Percentiles rank a stretch among this genome's conserved stretches.
These are phyloP conservation scores for Solioccasus polychromus DNA, from an alignment of 768 basidiomycete genomes.

Conservation along the genomic window DNA sequence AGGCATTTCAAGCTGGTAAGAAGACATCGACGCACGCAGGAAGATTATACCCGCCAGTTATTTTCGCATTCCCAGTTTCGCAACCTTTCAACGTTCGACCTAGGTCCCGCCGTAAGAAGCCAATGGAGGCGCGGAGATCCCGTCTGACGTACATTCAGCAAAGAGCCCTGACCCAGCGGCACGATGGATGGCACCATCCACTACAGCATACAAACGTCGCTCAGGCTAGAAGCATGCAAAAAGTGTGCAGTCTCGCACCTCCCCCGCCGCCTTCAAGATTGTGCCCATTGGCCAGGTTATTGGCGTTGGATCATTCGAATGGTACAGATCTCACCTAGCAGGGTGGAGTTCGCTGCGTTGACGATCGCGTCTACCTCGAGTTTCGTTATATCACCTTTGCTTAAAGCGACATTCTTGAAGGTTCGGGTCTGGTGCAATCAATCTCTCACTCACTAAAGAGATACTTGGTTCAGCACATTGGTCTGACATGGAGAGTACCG, in stretches of 20 bases:
- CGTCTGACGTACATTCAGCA: constrained; percentile 58
- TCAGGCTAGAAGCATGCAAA: neutral
- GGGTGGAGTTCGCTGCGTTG: constrained; percentile 74
- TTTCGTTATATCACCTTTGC: constrained; percentile 77
- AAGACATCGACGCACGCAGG: constrained; percentile 57
- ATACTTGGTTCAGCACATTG: constrained; percentile 52
- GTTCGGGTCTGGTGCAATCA: neutral
- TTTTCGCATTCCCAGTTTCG: constrained; percentile 71
- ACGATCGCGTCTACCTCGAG: constrained; percentile 73
- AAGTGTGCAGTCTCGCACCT: constrained; percentile 40
- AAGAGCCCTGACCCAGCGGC: constrained; percentile 67
- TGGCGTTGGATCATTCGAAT: neutral
- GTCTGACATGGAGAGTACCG: constrained; percentile 33
- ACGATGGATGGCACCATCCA: constrained; percentile 79
- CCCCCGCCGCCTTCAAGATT: constrained; percentile 67
- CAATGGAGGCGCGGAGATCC: neutral
- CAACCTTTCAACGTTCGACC: constrained; percentile 67
- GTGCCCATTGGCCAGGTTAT: neutral
- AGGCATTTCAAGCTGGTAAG: neutral
- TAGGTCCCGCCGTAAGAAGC: constrained; percentile 44
- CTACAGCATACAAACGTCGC: constrained; percentile 33
- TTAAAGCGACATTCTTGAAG: constrained; percentile 21
- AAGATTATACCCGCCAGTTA: constrained; percentile 72
- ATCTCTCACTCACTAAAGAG: constrained; percentile 55
- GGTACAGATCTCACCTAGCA: constrained; percentile 51